Base-by-base conservation (phyloP, 257 asterid genomes). In the Lycium barbarum region DNA sequence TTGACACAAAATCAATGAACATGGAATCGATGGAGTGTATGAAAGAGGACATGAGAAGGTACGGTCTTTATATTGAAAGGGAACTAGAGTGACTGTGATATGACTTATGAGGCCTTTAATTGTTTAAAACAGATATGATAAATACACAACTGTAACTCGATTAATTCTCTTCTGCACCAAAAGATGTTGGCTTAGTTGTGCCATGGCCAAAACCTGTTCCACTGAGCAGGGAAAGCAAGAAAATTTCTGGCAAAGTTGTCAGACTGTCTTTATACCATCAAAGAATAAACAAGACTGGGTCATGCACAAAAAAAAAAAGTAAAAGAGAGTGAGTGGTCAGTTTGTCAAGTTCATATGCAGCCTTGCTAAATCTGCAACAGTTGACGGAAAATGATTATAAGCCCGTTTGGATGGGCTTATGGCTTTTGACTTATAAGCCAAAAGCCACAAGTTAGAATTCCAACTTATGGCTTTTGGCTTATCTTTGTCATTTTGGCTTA, bases 341-440 rank as follows among this genome's bases (percentile, higher is more conserved):
- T 49, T 49, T 14, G 40, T 49, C n/a, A 26, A 74, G 81, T 74
- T 49, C 49, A 49, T 73, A 73, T 22, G 62, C 62, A 74, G 45
- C 81, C 38, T 73, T 11, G 45, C 61, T 22, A 49, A 74, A 74
- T 22, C 11, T 74, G 6, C 62, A 22, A 22, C 81, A 6, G 5
- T 74, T 49, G 81, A 22, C 4, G 81, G 43, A 33, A 74, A 49
- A 22, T 12, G 62, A 22, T 3, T 7, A 26, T 26, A 26, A 26
- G 33, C 33, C 33, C 33, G 33, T 26, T 26, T 26, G 33, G 33
- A 26, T 26, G 33, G 33, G 33, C 33, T 26, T 26, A 26, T 26
- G 33, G 33, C 33, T 26, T 26, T 26, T 26, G 33, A 26, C 33
- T 26, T 26, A 26, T 26, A 26, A 26, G 33, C 33, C 33, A 26